Base-by-base conservation (phyloP, 306 rosid genomes). In the Rosa chinensis region DNA sequence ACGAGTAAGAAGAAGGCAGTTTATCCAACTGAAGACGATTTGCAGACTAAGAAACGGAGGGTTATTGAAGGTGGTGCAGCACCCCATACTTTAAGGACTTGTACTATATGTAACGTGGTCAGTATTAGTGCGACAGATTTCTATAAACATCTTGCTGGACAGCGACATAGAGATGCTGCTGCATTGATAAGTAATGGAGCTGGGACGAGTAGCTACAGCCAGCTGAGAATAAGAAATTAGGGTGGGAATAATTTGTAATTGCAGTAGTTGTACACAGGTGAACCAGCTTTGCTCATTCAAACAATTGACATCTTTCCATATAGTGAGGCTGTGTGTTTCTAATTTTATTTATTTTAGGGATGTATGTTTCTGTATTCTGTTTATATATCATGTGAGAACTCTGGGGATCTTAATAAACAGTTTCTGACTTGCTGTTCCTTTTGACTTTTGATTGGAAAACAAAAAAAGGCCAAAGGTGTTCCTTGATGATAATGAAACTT, bases 31-130 rank as follows among this genome's bases (percentile, higher is more conserved):
- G 70, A 59, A 6, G 87, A 74, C 35, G 86, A 85, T 70, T 77
- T 83, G 78, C 83, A 85, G 81, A 76, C 67, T 44, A 85, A 85
- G 91, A 88, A 73, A 55, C 47, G 66, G 81, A 83, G 82, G 83
- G 83, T 88, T 77, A 84, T 88, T 66, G 85, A 83, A 37, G 82
- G 89, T 6, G 91, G 91, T 55, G 91, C 79, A 23, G 81, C 89
- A 11, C 84, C 83, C 23, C 83, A 64, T 16, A 74, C 80, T 53
- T 82, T 88, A 56, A 83, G 80, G 84, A 74, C 75, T 0, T 88
- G 86, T 72, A 40, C 48, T 10, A 21, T 79, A 43, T 88, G 91
- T 83, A 88, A 83, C 63, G 91, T 88, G 75, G 81, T 88, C 4
- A 85, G 87, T 83, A 86, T 83, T 74, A 85, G 87, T 72, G 85